phyloP scores from a whole-genome alignment of 2,329 filamentous ascomycete species.

The Xylaria sp. region DNA sequence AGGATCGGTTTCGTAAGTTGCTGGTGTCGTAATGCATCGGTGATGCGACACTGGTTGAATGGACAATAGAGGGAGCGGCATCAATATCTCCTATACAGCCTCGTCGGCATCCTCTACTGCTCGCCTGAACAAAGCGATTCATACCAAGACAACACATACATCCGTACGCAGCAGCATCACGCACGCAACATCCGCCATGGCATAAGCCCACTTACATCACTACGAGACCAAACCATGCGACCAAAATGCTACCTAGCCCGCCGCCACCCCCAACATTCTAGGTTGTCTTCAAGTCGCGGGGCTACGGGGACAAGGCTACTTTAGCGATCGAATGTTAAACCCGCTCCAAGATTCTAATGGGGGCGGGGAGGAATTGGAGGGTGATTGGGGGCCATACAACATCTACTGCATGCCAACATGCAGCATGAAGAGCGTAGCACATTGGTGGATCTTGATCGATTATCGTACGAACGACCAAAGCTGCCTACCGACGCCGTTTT shows the following conservation, averaged over 20 bases:
- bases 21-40: constrained; percentile 10
- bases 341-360: not conserved
- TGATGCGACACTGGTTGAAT: not conserved
- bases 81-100: not conserved
- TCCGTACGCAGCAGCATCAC: too few relatives aligned
- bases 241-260: too few relatives aligned
- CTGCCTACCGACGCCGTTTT: not conserved
- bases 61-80: not conserved
- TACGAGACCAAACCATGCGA: too few relatives aligned
- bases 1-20: not conserved
- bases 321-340: constrained; percentile 6
- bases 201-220: too few relatives aligned
- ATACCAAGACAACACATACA: not conserved
- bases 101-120: not conserved
- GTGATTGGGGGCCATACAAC: too few relatives aligned
- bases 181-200: too few relatives aligned
- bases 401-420: too few relatives aligned
- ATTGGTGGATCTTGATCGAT: not conserved
- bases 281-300: not conserved
- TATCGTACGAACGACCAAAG: not conserved
- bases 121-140: not conserved
- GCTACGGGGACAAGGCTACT: not conserved
- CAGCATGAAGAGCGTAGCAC: not conserved
- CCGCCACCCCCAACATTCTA: too few relatives aligned
- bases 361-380: not conserved